These are phyloP conservation scores for Petunia hybrid DNA, from an alignment of 305 asterid genomes.

Conservation along the genomic window DNA sequence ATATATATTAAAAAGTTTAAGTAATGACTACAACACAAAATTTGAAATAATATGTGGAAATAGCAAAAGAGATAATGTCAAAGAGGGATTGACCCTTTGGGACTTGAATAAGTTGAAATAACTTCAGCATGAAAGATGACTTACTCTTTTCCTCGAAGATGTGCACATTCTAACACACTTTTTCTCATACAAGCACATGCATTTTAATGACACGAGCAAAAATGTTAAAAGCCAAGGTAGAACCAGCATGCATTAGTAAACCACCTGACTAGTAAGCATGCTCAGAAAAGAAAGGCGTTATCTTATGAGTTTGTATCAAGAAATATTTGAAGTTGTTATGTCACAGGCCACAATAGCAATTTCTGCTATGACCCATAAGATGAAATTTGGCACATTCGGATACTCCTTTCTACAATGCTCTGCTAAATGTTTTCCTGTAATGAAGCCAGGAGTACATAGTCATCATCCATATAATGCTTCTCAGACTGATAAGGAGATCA, in stretches of 20 bases:
- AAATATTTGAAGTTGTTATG: constrained; percentile 34
- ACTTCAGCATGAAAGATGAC: no score
- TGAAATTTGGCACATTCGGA: constrained; percentile 70
- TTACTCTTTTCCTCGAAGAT: no score
- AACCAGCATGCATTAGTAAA: background rate
- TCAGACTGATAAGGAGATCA: constrained; percentile 10
- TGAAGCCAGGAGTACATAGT: background rate
- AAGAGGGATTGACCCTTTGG: no score
- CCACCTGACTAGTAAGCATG: background rate
- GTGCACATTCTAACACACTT: no score
- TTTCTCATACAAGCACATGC: no score
- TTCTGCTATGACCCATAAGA: constrained; percentile 95
- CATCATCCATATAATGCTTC: background rate
- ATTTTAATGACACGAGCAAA: no score
- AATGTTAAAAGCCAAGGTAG: background rate
- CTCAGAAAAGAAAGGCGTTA: background rate
- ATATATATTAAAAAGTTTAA: background rate
- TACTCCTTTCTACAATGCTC: constrained; percentile 92
- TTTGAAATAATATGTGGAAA: background rate
- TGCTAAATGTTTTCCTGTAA: constrained; percentile 86
- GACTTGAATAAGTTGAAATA: no score
- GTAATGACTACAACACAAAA: background rate
- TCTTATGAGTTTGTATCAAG: background rate
- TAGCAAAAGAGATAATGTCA: no score
- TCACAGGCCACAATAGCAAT: constrained; percentile 92